These are phyloP conservation scores for Colletotrichum sp. DNA, from an alignment of 2,329 filamentous ascomycete species.

Conservation along the genomic window DNA sequence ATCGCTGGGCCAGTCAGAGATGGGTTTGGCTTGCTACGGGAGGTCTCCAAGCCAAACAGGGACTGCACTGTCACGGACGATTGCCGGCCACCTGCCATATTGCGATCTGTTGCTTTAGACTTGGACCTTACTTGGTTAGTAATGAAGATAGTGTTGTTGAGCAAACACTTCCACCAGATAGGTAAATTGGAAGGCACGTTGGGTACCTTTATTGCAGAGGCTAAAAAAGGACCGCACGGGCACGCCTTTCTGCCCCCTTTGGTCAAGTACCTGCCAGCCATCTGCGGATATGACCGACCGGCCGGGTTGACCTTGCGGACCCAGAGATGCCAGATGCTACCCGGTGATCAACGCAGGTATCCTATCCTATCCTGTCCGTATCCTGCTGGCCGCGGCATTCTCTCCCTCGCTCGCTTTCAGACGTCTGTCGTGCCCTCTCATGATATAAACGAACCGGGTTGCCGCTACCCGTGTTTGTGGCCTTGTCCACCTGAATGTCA, in stretches of 20 bases:
- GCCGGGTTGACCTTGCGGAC: constrained; percentile 7
- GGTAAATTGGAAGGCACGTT: not conserved
- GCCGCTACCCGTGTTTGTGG: not conserved
- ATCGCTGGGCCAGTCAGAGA: not conserved
- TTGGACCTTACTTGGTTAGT: not conserved
- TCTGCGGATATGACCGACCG: constrained; percentile 11
- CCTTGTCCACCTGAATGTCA: not conserved
- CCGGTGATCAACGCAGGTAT: constrained; percentile 2
- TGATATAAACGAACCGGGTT: constrained; percentile 16
- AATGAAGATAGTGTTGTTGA: not conserved
- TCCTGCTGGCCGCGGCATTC: not conserved
- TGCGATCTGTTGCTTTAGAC: not conserved
- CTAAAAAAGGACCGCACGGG: not conserved
- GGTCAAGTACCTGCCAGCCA: not conserved
- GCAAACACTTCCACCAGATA: not conserved
- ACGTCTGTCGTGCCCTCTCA: not conserved
- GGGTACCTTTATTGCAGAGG: not conserved
- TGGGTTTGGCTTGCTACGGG: not conserved
- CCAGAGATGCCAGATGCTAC: not conserved
- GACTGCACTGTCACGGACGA: not conserved
- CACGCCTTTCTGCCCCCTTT: not conserved
- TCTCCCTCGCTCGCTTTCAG: not conserved
- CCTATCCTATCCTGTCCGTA: not conserved
- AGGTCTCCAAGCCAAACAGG: not conserved
- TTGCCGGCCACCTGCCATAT: constrained; percentile 3